phyloP scores from a whole-genome alignment of 2,329 filamentous ascomycete genomes.

The Sporothrix pallida region DNA sequence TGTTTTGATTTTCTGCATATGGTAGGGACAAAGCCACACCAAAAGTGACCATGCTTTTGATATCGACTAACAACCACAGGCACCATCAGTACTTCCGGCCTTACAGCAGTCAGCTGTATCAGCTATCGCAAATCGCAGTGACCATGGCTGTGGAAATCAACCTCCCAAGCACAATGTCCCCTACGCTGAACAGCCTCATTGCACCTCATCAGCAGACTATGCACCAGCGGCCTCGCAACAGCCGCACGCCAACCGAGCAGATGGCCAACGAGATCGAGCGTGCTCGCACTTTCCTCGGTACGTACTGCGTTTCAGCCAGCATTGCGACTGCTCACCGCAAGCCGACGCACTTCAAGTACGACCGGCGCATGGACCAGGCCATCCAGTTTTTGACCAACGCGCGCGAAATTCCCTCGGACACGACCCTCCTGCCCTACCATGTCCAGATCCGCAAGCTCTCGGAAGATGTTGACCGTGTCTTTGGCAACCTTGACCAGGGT shows the following conservation, averaged over 20 bases:
- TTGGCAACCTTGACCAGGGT: conserved; percentile 31
- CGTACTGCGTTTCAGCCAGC: conserved; percentile 38
- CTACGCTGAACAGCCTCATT: background rate
- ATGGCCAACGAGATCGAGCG: conserved; percentile 36
- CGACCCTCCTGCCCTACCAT: conserved; percentile 34
- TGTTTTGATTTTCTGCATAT: conserved; percentile 39
- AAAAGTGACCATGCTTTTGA: background rate
- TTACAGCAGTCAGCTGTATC: conserved; percentile 38
- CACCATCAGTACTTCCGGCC: conserved; percentile 38
- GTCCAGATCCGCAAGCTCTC: conserved; percentile 37
- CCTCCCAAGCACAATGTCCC: conserved; percentile 27
- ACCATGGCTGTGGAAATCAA: conserved; percentile 38
- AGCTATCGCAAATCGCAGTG: conserved; percentile 39
- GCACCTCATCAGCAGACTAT: background rate
- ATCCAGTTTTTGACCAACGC: conserved; percentile 33
- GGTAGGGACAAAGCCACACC: conserved; percentile 30
- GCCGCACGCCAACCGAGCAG: conserved; percentile 25
- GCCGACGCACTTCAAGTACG: conserved; percentile 38
- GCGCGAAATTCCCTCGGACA: conserved; percentile 32
- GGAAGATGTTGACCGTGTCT: conserved; percentile 37
- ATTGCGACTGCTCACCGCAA: conserved; percentile 37
- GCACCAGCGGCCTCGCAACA: background rate
- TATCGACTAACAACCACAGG: conserved; percentile 29
- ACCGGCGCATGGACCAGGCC: conserved; percentile 36
- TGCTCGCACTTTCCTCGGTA: conserved; percentile 37